Conservation (phyloP, 139 green algal genomes). For the Limnomonas spitsbergensis region DNA sequence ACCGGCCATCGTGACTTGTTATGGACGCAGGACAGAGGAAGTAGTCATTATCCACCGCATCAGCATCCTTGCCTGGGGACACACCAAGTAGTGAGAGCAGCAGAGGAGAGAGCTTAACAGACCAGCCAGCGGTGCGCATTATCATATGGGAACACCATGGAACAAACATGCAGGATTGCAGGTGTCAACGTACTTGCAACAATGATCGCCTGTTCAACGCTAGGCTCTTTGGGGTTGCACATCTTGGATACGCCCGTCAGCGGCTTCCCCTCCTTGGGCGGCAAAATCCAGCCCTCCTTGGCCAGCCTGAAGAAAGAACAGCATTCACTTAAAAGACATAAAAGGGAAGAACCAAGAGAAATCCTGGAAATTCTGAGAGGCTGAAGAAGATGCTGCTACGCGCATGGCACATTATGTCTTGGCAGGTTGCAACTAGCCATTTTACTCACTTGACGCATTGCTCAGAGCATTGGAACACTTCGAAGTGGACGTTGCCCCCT, state of each 20-base stretch:
- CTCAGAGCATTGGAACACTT: slow-evolving; percentile 84
- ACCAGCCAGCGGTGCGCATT: too few species aligned
- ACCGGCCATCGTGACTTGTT: slow-evolving; percentile 78
- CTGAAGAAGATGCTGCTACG: too few species aligned
- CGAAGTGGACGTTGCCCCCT: slow-evolving; percentile 62
- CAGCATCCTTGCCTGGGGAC: slow-evolving; percentile 72
- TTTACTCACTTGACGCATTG: slow-evolving; percentile 44
- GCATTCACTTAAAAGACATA: too few species aligned
- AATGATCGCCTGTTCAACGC: slow-evolving; percentile 67
- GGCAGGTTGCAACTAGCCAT: too few species aligned
- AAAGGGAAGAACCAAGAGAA: too few species aligned
- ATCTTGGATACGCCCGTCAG: slow-evolving; percentile 42
- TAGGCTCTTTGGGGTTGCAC: slow-evolving; percentile 65
- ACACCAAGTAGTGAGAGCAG: too few species aligned
- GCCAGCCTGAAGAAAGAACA: slow-evolving; percentile 2
- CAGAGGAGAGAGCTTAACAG: too few species aligned
- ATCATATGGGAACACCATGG: too few species aligned
- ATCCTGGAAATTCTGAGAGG: too few species aligned
- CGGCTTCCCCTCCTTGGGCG: slow-evolving; percentile 25
- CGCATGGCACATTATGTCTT: too few species aligned
- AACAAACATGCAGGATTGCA: too few species aligned
- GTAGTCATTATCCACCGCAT: slow-evolving; percentile 94
- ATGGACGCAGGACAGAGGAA: slow-evolving; percentile 92
- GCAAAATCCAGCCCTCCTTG: slow-evolving; percentile 24
- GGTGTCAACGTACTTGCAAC: slow-evolving; percentile 62